phyloP scores from a whole-genome alignment of 2,329 filamentous ascomycete genomes.

The Fusarium sp. region DNA sequence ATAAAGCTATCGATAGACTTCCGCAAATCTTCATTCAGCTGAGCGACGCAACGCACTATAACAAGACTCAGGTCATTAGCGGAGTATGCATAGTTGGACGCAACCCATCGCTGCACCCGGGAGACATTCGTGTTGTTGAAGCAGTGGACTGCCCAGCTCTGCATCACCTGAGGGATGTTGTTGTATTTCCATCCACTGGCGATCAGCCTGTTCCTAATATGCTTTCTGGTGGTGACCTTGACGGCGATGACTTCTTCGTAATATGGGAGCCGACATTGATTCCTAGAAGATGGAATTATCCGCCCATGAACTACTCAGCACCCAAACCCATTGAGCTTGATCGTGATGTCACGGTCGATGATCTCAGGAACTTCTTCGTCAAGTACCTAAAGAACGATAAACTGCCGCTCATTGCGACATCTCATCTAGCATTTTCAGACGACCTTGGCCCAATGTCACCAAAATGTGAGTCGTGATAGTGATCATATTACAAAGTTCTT shows the following conservation, averaged over 20 bases:
- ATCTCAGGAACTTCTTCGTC: conserved; percentile 88
- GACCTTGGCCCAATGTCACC: conserved; percentile 72
- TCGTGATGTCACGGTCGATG: conserved; percentile 74
- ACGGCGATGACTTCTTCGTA: conserved; percentile 95
- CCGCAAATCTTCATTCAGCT: conserved; percentile 94
- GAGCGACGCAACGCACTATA: conserved; percentile 65
- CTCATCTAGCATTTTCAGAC: conserved; percentile 86
- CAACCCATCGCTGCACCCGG: conserved; percentile 93
- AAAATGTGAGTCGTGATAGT: conserved; percentile 66
- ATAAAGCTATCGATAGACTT: conserved; percentile 64
- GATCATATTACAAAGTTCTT: background rate
- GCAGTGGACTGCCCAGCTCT: conserved; percentile 82
- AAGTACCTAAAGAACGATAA: conserved; percentile 92
- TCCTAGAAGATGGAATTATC: conserved; percentile 75
- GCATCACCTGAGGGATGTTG: conserved; percentile 82
- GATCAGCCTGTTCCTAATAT: conserved; percentile 90
- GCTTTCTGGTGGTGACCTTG: conserved; percentile 95
- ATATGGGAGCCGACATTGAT: conserved; percentile 87
- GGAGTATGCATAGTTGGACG: conserved; percentile 87
- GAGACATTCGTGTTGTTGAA: conserved; percentile 87
- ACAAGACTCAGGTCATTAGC: conserved; percentile 72
- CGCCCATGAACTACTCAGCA: conserved; percentile 81
- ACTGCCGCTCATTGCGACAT: conserved; percentile 81
- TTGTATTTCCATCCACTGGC: conserved; percentile 86
- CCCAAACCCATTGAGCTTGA: conserved; percentile 66